Evolutionary conservation across 495 filamentous ascomycete genomes (phyloP).

Genomic region (Mytilinidion resinicola): DNA sequence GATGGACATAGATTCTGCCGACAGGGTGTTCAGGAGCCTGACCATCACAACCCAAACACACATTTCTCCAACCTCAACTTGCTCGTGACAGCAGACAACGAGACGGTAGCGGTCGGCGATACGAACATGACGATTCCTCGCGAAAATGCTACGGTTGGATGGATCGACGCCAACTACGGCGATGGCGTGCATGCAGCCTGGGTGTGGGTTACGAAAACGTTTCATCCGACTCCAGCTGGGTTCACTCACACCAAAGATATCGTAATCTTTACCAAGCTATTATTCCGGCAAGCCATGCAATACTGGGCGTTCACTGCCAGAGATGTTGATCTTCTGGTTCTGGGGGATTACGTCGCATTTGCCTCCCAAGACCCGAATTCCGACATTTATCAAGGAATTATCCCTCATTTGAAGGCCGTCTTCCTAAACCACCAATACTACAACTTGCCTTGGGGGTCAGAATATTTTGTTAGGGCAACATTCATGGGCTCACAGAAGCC

Average conservation of each 20-base stretch:
- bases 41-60: neutral
- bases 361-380: neutral
- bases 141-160: too few relatives aligned
- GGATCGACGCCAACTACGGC: too few relatives aligned
- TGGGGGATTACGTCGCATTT: constrained; percentile 5
- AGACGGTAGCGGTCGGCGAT: neutral
- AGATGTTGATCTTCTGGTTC: neutral
- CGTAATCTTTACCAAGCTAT: neutral
- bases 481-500: constrained; percentile 1
- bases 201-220: neutral
- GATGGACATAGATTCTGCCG: constrained; percentile 7
- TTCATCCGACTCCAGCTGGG: constrained; percentile 7
- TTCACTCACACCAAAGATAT: neutral
- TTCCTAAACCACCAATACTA: neutral
- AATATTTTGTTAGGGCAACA: neutral
- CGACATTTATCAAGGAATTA: neutral
- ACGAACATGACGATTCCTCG: too few relatives aligned
- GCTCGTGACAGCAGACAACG: neutral
- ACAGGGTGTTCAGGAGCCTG: constrained; percentile 4
- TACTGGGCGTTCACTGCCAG: neutral
- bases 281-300: neutral
- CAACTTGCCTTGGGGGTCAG: neutral
- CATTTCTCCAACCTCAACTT: constrained; percentile 8
- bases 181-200: too few relatives aligned
- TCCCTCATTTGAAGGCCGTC: neutral